Evolutionary conservation across 257 asterid genomes (phyloP).

Genomic region (Penstemon eatonii): DNA sequence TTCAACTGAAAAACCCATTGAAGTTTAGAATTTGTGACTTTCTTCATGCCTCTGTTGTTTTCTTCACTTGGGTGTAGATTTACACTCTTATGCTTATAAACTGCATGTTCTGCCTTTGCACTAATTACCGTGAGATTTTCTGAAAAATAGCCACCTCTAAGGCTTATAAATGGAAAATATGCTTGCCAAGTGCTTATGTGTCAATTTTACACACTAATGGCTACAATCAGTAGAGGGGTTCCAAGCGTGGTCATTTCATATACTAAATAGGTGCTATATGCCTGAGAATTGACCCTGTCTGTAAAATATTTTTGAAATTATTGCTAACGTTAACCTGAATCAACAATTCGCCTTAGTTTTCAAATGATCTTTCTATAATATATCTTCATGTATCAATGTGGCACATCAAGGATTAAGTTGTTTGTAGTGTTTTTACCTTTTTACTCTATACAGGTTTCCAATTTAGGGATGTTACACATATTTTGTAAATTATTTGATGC

Average conservation of each 20-base stretch:
- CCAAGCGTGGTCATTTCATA: background rate
- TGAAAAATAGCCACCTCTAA: slow-evolving; percentile 9
- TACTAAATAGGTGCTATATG: background rate
- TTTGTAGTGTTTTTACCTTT: background rate
- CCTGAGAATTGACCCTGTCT: background rate
- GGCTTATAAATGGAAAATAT: slow-evolving; percentile 18
- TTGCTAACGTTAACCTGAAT: slow-evolving; percentile 2
- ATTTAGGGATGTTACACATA: slow-evolving; percentile 12
- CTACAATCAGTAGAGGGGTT: slow-evolving; percentile 12
- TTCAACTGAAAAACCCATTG: slow-evolving; percentile 3
- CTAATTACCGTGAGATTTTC: background rate
- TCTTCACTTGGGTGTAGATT: slow-evolving; percentile 1
- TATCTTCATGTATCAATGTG: slow-evolving; percentile 17
- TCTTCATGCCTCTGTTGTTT: background rate
- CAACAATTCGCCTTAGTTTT: slow-evolving; percentile 17
- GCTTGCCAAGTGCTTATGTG: slow-evolving; percentile 6
- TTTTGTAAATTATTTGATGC: slow-evolving; percentile 14
- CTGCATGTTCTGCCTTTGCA: slow-evolving; percentile 12
- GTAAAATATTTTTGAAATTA: background rate
- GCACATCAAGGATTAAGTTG: slow-evolving; percentile 5
- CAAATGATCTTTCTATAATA: slow-evolving; percentile 1
- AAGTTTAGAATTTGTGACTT: background rate
- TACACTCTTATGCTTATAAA: background rate
- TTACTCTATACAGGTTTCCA: slow-evolving; percentile 7
- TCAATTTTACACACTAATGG: slow-evolving; percentile 17